Evolutionary conservation across 2,329 filamentous ascomycete species (phyloP).

Genomic region (Amesomyces nigricolor): DNA sequence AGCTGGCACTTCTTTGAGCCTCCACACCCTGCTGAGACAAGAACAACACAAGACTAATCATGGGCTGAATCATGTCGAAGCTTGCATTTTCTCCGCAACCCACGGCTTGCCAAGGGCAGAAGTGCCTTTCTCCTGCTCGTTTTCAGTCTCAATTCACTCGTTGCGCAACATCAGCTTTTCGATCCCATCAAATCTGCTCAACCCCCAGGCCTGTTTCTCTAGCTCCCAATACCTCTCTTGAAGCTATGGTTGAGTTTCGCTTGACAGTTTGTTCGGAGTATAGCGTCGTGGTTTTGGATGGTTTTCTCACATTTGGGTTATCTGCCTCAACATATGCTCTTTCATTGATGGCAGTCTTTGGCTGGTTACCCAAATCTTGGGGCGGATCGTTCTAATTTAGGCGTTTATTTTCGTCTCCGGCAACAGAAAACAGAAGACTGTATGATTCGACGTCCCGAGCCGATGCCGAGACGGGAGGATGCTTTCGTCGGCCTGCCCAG

Average conservation of each 20-base stretch:
- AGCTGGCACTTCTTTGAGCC: no score
- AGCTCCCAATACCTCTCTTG: not conserved
- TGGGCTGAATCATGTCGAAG: no score
- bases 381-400: slow-evolving; percentile 16
- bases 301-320: slow-evolving; percentile 21
- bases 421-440: slow-evolving; percentile 2
- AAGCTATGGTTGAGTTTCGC: not conserved
- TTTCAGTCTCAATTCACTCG: not conserved
- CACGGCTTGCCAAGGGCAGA: not conserved
- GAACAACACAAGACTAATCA: no score
- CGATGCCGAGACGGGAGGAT: not conserved
- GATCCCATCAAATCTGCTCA: not conserved
- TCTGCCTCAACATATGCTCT: slow-evolving; percentile 24
- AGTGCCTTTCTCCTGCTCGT: not conserved
- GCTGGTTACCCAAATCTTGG: slow-evolving; percentile 25
- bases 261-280: slow-evolving; percentile 26
- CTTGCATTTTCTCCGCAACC: no score
- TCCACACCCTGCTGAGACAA: no score
- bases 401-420: slow-evolving; percentile 10
- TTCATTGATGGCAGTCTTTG: slow-evolving; percentile 20
- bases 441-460: not conserved
- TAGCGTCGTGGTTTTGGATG: slow-evolving; percentile 16
- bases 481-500: not conserved
- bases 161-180: not conserved
- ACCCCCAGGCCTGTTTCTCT: not conserved